A percentile compares a stretch with the other conserved stretches of the same genome.
Conservation (phyloP, 1,284 basidiomycete genomes). For the Trichosporon inkin region DNA sequence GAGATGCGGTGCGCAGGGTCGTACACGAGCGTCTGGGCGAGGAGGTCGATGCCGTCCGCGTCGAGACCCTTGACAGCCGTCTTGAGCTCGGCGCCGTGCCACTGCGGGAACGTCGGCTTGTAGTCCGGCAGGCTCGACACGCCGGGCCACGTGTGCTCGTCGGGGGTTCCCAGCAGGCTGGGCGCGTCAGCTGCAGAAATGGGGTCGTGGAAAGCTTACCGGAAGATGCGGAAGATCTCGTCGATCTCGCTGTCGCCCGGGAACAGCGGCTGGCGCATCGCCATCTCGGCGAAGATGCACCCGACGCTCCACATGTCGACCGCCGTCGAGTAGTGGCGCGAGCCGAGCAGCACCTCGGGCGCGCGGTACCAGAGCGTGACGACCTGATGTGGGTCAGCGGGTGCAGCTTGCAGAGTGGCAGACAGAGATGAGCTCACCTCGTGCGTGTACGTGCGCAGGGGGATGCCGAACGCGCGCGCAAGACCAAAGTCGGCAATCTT, state of each 20-base stretch:
- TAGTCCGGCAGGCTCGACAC: conserved; percentile 87
- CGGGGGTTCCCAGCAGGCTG: conserved; percentile 82
- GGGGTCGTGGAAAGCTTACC: conserved; percentile 35
- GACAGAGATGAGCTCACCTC: conserved; percentile 59
- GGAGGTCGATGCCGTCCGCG: conserved; percentile 68
- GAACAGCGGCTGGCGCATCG: conserved; percentile 74
- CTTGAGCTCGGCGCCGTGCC: conserved; percentile 63
- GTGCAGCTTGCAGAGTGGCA: not conserved
- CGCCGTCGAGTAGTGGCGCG: conserved; percentile 94
- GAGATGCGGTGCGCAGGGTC: conserved; percentile 93
- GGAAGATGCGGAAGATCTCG: conserved; percentile 99
- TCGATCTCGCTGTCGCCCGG: conserved; percentile 99
- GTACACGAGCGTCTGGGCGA: conserved; percentile 79
- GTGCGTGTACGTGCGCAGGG: conserved; percentile 93
- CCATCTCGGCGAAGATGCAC: conserved; percentile 97
- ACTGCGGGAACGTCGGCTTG: conserved; percentile 94
- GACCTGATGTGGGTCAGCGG: conserved; percentile 57
- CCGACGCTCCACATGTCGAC: conserved; percentile 99
- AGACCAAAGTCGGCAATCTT: conserved; percentile 94
- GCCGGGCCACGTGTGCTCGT: conserved; percentile 87
- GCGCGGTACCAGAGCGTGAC: conserved; percentile 99
- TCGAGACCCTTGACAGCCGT: conserved; percentile 66
- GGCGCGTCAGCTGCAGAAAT: too few relatives aligned
- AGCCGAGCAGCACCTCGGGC: conserved; percentile 94
- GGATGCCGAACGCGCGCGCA: conserved; percentile 91